These are phyloP conservation scores for Oryza meyeriana DNA, from an alignment of 176 grass and related monocot genomes.

Conservation along the genomic window DNA sequence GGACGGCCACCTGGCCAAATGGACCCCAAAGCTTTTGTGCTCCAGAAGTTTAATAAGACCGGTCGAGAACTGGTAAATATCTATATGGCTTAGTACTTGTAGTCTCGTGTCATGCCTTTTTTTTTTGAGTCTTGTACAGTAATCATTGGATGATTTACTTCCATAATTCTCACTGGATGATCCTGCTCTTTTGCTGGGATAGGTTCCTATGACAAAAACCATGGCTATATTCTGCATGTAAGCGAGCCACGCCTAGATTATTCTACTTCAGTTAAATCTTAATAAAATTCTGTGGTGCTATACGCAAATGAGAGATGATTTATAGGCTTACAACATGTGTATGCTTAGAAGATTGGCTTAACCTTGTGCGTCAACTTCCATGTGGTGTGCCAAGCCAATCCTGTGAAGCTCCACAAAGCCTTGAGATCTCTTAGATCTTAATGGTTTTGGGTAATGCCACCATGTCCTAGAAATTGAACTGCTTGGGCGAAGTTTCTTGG, in stretches of 20 bases:
- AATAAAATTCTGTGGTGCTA: background rate
- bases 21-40: constrained; percentile 91
- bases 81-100: constrained; percentile 13
- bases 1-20: constrained; percentile 80
- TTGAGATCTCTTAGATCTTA: background rate
- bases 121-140: background rate
- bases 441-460: background rate
- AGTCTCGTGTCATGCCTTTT: background rate
- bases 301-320: background rate
- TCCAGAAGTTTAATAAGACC: constrained; percentile 78
- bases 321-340: background rate
- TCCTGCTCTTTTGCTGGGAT: background rate
- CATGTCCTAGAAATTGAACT: background rate
- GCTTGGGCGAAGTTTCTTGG: background rate
- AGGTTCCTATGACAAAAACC: background rate
- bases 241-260: background rate
- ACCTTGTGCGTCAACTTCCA: background rate
- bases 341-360: background rate
- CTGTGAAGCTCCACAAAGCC: background rate
- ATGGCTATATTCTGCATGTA: constrained; percentile 5
- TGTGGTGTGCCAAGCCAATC: background rate
- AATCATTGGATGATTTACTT: background rate
- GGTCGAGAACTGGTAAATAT: constrained; percentile 62
- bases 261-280: background rate
- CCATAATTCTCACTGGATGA: background rate